Evolutionary conservation across 768 basidiomycete genomes (phyloP).

Genomic region (Mycena kentingensis): DNA sequence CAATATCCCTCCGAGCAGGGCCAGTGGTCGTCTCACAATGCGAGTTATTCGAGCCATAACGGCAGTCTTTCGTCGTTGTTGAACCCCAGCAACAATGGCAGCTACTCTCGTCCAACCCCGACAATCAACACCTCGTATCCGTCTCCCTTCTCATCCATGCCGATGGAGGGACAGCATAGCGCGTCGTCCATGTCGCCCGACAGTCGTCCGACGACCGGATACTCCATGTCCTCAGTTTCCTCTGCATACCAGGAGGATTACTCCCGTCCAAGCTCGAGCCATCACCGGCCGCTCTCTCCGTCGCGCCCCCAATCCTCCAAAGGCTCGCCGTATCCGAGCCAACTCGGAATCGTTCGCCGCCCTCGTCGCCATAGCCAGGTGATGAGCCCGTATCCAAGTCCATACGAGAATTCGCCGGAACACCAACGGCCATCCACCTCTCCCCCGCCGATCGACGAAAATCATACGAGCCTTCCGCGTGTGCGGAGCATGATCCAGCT

Average conservation of each 20-base stretch:
- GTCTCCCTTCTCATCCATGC: slow-evolving; percentile 69
- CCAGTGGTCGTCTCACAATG: slow-evolving; percentile 54
- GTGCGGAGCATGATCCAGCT: slow-evolving; percentile 85
- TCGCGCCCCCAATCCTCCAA: slow-evolving; percentile 72
- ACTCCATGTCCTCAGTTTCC: slow-evolving; percentile 82
- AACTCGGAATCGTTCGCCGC: slow-evolving; percentile 50
- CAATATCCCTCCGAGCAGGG: slow-evolving; percentile 57
- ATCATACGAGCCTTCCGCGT: slow-evolving; percentile 59
- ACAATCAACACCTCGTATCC: slow-evolving; percentile 75
- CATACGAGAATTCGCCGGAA: slow-evolving; percentile 65
- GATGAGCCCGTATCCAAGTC: slow-evolving; percentile 84
- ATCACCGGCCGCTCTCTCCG: slow-evolving; percentile 71
- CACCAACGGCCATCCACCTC: slow-evolving; percentile 72
- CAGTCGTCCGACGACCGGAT: slow-evolving; percentile 83
- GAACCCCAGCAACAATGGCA: slow-evolving; percentile 65
- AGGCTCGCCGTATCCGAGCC: slow-evolving; percentile 55
- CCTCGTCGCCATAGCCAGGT: slow-evolving; percentile 83
- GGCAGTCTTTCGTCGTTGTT: slow-evolving; percentile 77
- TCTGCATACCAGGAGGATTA: slow-evolving; percentile 78
- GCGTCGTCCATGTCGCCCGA: slow-evolving; percentile 81
- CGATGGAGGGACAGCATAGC: slow-evolving; percentile 69
- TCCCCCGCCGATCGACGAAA: slow-evolving; percentile 64
- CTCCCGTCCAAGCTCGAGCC: slow-evolving; percentile 73
- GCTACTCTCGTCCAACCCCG: slow-evolving; percentile 60
- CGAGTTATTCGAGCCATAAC: slow-evolving; percentile 62